Evolutionary conservation across 306 rosid genomes (phyloP).

Genomic region (Senna siamea): DNA sequence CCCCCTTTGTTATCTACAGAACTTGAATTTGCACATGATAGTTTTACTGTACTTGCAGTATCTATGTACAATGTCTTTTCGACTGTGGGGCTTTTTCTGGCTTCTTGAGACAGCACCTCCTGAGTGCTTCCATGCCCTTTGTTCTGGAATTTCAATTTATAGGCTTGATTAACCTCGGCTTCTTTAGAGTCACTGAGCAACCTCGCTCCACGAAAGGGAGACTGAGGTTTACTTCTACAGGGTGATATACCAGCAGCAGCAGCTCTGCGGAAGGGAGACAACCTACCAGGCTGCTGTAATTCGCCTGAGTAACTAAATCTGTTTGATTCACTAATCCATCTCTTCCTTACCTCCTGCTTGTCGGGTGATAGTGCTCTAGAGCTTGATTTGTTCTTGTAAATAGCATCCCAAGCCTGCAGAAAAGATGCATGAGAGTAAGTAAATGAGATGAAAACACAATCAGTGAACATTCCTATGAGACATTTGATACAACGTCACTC

Average conservation of each 20-base stretch:
- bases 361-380: slow-evolving; percentile 53
- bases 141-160: slow-evolving; percentile 29
- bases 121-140: slow-evolving; percentile 40
- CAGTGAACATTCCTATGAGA: background rate
- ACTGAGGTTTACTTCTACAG: slow-evolving; percentile 54
- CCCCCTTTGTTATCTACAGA: slow-evolving; percentile 40
- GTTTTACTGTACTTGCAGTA: slow-evolving; percentile 51
- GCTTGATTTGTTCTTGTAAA: slow-evolving; percentile 53
- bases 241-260: slow-evolving; percentile 57
- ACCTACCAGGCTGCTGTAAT: slow-evolving; percentile 49
- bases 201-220: slow-evolving; percentile 47
- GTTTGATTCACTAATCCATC: slow-evolving; percentile 57
- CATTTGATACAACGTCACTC: no score
- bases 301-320: slow-evolving; percentile 63
- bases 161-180: slow-evolving; percentile 41
- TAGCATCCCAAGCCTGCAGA: slow-evolving; percentile 63
- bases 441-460: slow-evolving; percentile 13
- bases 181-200: slow-evolving; percentile 50
- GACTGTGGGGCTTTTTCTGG: slow-evolving; percentile 45
- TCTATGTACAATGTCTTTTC: slow-evolving; percentile 80
- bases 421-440: slow-evolving; percentile 18
- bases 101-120: slow-evolving; percentile 44
- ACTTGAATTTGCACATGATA: slow-evolving; percentile 45
- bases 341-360: slow-evolving; percentile 49
- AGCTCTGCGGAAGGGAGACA: slow-evolving; percentile 64